Evolutionary conservation across 1,284 basidiomycete genomes (phyloP), one percentile per base, ranked within the genome.

Genomic region (Earliella scabrosa): DNA sequence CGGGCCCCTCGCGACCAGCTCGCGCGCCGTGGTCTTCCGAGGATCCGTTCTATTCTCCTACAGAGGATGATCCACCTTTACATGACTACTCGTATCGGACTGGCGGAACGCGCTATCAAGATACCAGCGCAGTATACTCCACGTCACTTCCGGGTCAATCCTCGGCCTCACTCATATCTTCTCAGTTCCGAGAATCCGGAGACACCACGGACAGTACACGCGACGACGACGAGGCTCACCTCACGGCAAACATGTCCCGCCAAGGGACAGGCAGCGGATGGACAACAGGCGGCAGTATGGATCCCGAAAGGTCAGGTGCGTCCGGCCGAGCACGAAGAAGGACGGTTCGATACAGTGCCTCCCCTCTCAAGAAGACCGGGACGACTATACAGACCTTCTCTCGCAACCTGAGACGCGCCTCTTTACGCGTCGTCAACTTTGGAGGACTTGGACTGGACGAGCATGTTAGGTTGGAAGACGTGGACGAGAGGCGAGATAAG

Each of bases 381-480:
- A 79, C 79, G 6, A 81, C 78, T 13, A 72, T 91, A 45, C 82
- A 80, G 63, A 76, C 77, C 24, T 78, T 90, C 44, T 82, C 83
- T 29, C 78, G 79, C 52, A 84, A 77, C 56, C 61, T 95, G 6
- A 77, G 85, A n/a, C 79, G 88, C 16, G 85, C 87, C 41, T 94
- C 92, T 31, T 72, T 91, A 48, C 84, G 95, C 20, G 93, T 97
- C 16, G 93, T 93, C 34, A 93, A 94, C 68, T 73, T 95, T 45
- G 86, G 85, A 34, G 86, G 85, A 4, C 75, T 75, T n/a, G 83
- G 82, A 0, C 64, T 87, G 43, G 85, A 86, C 52, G 81, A 81
- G 34, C 85, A 86, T 55, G 68, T 86, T 13, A 76, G 81, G 27
- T 66, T 88, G 14, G 76, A 69, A 11, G 87, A 88, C 59, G 79